phyloP scores from a whole-genome alignment of 2,329 filamentous ascomycete genomes.

The Aspergillus sp. region DNA sequence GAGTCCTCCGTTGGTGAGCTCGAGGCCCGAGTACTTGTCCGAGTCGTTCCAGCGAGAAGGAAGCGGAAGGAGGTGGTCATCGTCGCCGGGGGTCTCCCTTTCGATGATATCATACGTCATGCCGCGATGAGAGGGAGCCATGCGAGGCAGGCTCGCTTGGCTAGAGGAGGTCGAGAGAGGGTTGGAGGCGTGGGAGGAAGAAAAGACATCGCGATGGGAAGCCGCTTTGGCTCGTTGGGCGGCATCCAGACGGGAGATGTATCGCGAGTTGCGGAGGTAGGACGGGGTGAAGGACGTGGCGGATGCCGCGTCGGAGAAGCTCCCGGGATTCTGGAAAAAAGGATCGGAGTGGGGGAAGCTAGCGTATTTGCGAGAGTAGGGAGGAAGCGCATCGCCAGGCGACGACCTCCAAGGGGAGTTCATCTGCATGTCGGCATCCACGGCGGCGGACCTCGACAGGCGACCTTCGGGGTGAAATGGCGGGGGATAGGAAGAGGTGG shows the following conservation, averaged over 20 bases:
- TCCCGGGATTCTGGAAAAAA: conserved; percentile 22
- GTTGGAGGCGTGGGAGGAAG: conserved; percentile 48
- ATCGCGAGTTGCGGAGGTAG: conserved; percentile 75
- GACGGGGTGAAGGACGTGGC: conserved; percentile 67
- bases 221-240: conserved; percentile 62
- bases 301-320: conserved; percentile 28
- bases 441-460: conserved; percentile 36
- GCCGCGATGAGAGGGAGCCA: conserved; percentile 68
- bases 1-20: conserved; percentile 70
- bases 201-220: conserved; percentile 47
- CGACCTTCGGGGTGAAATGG: conserved; percentile 34
- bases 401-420: conserved; percentile 48
- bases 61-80: conserved; percentile 66
- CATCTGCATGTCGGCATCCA: conserved; percentile 51
- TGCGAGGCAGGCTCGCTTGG: conserved; percentile 57
- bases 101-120: conserved; percentile 85
- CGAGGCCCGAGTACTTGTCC: conserved; percentile 72
- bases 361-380: conserved; percentile 50
- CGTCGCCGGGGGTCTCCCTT: conserved; percentile 59
- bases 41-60: conserved; percentile 79
- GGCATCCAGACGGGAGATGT: conserved; percentile 73
- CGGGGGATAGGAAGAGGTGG: conserved; percentile 36
- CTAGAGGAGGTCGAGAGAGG: conserved; percentile 56
- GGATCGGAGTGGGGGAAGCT: conserved; percentile 31
- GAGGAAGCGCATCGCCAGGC: conserved; percentile 40